These are phyloP conservation scores for Pseudopithomyces chartarum DNA, from an alignment of 2,329 filamentous ascomycete species.

Conservation along the genomic window DNA sequence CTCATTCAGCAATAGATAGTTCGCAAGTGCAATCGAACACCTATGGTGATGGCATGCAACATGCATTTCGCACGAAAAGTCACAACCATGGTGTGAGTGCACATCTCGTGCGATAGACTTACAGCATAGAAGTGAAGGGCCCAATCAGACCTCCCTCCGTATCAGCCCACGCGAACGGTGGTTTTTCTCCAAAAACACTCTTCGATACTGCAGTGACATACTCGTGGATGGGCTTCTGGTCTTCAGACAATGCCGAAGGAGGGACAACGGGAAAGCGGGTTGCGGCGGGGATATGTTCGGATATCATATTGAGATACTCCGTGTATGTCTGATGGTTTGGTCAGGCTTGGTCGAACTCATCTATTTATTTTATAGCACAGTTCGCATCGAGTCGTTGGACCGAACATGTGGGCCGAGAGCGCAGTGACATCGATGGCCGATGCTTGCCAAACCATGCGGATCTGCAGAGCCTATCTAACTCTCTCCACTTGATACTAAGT, in stretches of 20 bases:
- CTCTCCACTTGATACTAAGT: no score
- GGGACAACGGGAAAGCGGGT: not conserved
- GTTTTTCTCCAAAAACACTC: not conserved
- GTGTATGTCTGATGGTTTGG: not conserved
- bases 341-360: not conserved
- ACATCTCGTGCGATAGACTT: not conserved
- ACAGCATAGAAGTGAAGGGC: not conserved
- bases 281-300: not conserved
- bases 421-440: no score
- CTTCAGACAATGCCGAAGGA: not conserved
- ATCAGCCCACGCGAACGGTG: not conserved
- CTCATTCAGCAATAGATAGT: not conserved
- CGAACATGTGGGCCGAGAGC: no score
- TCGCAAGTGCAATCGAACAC: not conserved
- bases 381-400: not conserved
- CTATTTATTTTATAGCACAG: not conserved
- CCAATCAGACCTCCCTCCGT: not conserved
- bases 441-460: no score
- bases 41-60: no score
- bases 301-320: not conserved
- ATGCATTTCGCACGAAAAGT: no score
- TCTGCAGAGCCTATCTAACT: no score
- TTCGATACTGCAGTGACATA: not conserved
- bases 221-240: not conserved
- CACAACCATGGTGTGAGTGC: not conserved